These are phyloP conservation scores for Saturnispora ahearnii DNA, from an alignment of 805 yeast genomes.

Conservation along the genomic window DNA sequence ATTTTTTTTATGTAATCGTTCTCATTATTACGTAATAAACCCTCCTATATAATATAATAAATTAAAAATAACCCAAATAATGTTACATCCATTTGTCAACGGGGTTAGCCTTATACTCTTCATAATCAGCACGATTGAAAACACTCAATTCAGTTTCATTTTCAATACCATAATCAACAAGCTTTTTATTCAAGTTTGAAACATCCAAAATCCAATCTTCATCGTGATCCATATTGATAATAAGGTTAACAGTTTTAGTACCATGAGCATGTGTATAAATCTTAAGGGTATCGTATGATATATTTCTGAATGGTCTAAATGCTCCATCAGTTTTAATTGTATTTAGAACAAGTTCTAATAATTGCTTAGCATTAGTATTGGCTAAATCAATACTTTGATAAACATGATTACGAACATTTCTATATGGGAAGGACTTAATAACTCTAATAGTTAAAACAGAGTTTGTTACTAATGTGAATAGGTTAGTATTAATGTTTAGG, in stretches of 20 bases:
- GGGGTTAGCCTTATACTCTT: conserved; percentile 66
- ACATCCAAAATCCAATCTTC: conserved; percentile 60
- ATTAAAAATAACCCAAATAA: background rate
- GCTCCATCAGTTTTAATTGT: conserved; percentile 48
- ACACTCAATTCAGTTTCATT: conserved; percentile 89
- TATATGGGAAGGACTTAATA: conserved; percentile 83
- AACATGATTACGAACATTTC: conserved; percentile 75
- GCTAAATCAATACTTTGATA: conserved; percentile 63
- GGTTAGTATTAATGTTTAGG: background rate
- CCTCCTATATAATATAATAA: background rate
- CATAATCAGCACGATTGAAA: conserved; percentile 63
- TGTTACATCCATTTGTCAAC: conserved; percentile 73
- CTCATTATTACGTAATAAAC: background rate
- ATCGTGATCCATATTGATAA: conserved; percentile 73
- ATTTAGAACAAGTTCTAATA: conserved; percentile 44
- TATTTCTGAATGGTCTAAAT: conserved; percentile 74
- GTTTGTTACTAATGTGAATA: conserved; percentile 34
- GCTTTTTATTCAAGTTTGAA: conserved; percentile 31
- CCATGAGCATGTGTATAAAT: conserved; percentile 94
- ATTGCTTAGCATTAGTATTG: conserved; percentile 52
- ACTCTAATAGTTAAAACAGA: conserved; percentile 79
- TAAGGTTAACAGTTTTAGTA: conserved; percentile 84
- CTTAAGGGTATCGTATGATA: conserved; percentile 65
- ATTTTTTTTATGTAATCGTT: conserved; percentile 6
- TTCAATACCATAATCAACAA: conserved; percentile 47